These are phyloP conservation scores for Sordariomycetes sp. DNA, from an alignment of 2,329 filamentous ascomycete species.

Conservation along the genomic window DNA sequence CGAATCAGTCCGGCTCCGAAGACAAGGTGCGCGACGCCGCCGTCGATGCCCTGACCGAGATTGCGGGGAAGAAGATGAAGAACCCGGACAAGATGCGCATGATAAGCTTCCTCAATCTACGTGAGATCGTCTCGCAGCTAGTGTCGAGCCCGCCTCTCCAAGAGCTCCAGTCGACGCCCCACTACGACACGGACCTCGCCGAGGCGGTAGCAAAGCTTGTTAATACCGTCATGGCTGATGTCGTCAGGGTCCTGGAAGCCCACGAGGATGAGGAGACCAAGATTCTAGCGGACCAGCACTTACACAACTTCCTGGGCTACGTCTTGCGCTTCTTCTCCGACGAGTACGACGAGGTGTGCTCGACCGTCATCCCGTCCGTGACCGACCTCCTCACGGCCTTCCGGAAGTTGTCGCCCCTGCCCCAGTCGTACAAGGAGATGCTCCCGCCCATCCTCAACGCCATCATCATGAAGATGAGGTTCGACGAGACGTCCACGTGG, in stretches of 20 bases:
- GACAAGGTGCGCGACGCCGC: conserved; percentile 83
- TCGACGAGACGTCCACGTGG: conserved; percentile 90
- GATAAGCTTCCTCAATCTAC: conserved; percentile 81
- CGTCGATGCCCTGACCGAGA: conserved; percentile 91
- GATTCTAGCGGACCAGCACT: conserved; percentile 66
- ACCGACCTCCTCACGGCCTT: conserved; percentile 88
- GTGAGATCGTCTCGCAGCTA: conserved; percentile 75
- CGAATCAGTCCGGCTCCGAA: conserved; percentile 48
- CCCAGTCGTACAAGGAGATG: conserved; percentile 67
- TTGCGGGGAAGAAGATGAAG: conserved; percentile 97
- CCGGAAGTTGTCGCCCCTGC: conserved; percentile 67
- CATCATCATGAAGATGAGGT: conserved; percentile 92
- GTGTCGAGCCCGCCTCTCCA: conserved; percentile 71
- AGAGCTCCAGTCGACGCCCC: conserved; percentile 67
- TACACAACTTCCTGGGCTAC: conserved; percentile 76
- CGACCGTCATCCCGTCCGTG: conserved; percentile 84
- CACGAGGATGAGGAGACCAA: conserved; percentile 52
- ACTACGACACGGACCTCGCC: conserved; percentile 91
- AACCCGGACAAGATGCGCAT: conserved; percentile 86
- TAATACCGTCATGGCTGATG: conserved; percentile 78
- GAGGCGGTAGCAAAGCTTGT: conserved; percentile 93
- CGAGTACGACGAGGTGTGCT: conserved; percentile 96
- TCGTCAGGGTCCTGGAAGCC: conserved; percentile 72
- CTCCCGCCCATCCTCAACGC: conserved; percentile 81
- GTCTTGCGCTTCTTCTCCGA: conserved; percentile 92